Percentiles rank a stretch among this genome's conserved stretches.
phyloP scores from a whole-genome alignment of 2,329 filamentous ascomycete genomes.

The Fusarium sp. region DNA sequence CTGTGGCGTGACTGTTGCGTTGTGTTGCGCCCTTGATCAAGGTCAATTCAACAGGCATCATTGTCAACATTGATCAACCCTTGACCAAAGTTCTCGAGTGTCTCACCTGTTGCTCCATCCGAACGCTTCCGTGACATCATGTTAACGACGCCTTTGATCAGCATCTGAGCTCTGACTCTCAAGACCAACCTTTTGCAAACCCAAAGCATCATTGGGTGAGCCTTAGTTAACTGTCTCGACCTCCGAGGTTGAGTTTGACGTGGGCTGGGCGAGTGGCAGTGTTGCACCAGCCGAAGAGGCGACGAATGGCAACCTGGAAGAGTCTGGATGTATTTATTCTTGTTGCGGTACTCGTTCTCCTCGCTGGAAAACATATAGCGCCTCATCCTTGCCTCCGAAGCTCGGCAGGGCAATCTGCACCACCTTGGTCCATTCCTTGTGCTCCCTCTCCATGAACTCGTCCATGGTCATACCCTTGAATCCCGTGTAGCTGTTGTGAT shows the following conservation, averaged over 20 bases:
- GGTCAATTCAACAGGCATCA: neutral
- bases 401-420: slow-evolving; percentile 77
- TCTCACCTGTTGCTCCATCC: neutral
- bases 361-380: slow-evolving; percentile 73
- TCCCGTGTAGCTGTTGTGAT: slow-evolving; percentile 78
- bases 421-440: slow-evolving; percentile 67
- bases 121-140: neutral
- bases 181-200: neutral
- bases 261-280: neutral
- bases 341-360: slow-evolving; percentile 52
- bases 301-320: neutral
- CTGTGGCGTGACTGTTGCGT: neutral
- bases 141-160: neutral
- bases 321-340: slow-evolving; percentile 13
- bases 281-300: neutral
- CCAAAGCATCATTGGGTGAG: neutral
- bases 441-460: slow-evolving; percentile 72
- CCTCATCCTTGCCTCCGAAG: slow-evolving; percentile 83
- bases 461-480: slow-evolving; percentile 74
- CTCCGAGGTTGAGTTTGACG: neutral
- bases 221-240: neutral
- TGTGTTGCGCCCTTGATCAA: neutral
- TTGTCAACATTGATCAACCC: neutral
- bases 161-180: neutral
- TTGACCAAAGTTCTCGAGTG: neutral